phyloP scores from a whole-genome alignment of 768 basidiomycete species.

The Leccinum disarticulatum region DNA sequence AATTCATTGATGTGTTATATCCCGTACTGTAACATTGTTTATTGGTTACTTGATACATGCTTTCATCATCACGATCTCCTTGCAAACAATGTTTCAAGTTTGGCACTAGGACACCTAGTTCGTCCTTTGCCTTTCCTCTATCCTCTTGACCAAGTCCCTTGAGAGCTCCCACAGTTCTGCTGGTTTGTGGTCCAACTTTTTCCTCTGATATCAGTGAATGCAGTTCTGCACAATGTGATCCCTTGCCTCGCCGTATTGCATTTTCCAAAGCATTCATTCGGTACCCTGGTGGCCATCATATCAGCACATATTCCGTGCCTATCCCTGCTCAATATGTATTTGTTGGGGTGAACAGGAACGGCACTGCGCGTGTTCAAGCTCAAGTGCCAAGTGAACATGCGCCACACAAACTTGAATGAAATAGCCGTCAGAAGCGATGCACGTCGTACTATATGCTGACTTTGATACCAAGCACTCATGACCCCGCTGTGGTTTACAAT shows the following conservation, averaged over 20 bases:
- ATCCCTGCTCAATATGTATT: too few species aligned
- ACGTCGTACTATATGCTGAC: too few species aligned
- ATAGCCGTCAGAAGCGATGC: too few species aligned
- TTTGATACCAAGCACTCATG: too few species aligned
- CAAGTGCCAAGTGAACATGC: too few species aligned
- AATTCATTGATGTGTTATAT: neutral
- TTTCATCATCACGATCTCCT: neutral
- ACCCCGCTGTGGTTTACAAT: too few species aligned
- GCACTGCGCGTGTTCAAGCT: too few species aligned
- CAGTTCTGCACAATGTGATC: neutral
- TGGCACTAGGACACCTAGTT: neutral
- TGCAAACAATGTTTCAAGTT: neutral
- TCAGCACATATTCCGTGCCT: too few species aligned
- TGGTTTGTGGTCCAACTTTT: neutral
- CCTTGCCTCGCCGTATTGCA: neutral
- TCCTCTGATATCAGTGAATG: neutral
- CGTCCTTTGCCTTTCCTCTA: neutral
- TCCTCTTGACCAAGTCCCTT: neutral
- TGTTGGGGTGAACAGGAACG: too few species aligned
- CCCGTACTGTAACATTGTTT: neutral
- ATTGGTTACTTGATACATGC: neutral
- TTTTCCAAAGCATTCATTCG: neutral
- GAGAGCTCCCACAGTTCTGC: neutral
- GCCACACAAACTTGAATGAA: too few species aligned
- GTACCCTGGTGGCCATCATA: too few species aligned